Conservation (phyloP, 2,329 filamentous ascomycete genomes). For the Alternaria atra region DNA sequence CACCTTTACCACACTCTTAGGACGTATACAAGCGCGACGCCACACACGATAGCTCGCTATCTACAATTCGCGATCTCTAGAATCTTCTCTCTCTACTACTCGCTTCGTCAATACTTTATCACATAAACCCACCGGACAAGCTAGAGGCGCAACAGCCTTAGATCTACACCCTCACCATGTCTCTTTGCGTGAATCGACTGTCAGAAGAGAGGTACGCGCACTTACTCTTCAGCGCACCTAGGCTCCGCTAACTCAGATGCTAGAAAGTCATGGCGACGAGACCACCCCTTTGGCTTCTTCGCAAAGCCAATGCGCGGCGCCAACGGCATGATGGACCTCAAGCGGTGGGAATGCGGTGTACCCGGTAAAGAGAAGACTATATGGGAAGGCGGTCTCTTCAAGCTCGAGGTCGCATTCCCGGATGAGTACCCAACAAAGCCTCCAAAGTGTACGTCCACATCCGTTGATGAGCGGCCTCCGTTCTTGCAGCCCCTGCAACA, state of each 20-base stretch:
- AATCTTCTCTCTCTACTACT: not conserved
- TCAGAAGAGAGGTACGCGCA: slow-evolving; percentile 49
- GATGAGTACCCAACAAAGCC: slow-evolving; percentile 99
- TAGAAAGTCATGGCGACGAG: slow-evolving; percentile 95
- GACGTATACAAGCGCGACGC: slow-evolving; percentile 12
- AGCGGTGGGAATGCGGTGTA: slow-evolving; percentile 95
- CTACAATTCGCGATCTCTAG: not conserved
- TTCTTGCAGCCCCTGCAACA: not conserved
- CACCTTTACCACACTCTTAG: slow-evolving; percentile 23
- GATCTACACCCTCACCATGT: slow-evolving; percentile 64
- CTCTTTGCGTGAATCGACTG: slow-evolving; percentile 81
- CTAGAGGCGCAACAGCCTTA: slow-evolving; percentile 16
- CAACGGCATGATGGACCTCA: slow-evolving; percentile 86
- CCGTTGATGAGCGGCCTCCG: not conserved
- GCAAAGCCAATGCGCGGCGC: slow-evolving; percentile 84
- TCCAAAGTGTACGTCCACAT: slow-evolving; percentile 81
- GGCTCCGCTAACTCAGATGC: slow-evolving; percentile 27
- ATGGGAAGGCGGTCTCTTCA: slow-evolving; percentile 98
- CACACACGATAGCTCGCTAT: not conserved
- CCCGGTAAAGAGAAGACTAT: slow-evolving; percentile 96
- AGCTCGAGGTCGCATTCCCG: slow-evolving; percentile 89
- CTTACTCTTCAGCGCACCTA: not conserved
- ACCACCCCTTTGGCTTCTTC: slow-evolving; percentile 98
- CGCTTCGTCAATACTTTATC: not conserved
- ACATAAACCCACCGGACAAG: not conserved